A percentile compares a stretch with the other conserved stretches of the same genome.
Conservation (phyloP, 2,329 filamentous ascomycete species). For the Keithomyces neogunnii region DNA sequence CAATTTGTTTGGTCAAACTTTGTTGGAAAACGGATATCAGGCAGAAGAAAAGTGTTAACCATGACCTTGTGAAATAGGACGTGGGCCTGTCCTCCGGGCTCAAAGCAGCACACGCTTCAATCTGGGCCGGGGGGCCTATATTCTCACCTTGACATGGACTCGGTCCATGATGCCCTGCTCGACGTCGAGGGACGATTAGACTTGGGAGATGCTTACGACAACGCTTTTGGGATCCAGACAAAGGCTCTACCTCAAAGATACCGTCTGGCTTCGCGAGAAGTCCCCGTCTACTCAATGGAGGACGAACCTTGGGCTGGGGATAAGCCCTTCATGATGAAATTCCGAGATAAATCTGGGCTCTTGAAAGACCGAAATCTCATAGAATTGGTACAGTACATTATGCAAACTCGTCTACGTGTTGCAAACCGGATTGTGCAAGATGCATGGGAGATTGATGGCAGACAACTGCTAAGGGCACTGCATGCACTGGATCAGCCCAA, state of each 20-base stretch:
- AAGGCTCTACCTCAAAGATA: constrained; percentile 4
- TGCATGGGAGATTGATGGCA: constrained; percentile 21
- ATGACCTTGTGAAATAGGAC: neutral
- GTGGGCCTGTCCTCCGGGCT: constrained; percentile 6
- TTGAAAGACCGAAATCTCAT: constrained; percentile 18
- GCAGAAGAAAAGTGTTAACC: neutral
- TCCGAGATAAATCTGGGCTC: constrained; percentile 17
- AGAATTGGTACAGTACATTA: constrained; percentile 19
- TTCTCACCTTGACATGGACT: constrained; percentile 26
- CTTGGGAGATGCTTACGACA: constrained; percentile 4
- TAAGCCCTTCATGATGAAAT: constrained; percentile 16
- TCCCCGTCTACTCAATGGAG: constrained; percentile 7
- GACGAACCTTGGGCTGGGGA: constrained; percentile 6
- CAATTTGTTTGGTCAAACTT: too few species aligned
- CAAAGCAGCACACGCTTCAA: constrained; percentile 9
- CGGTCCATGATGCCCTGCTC: constrained; percentile 25
- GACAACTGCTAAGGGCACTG: constrained; percentile 15
- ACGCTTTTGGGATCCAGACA: constrained; percentile 4
- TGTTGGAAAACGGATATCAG: too few species aligned
- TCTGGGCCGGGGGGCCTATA: constrained; percentile 18
- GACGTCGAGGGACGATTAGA: constrained; percentile 18
- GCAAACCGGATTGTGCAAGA: constrained; percentile 21
- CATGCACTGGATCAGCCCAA: constrained; percentile 12
- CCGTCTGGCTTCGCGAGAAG: constrained; percentile 1
- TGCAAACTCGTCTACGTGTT: constrained; percentile 20